phyloP scores from a whole-genome alignment of 257 asterid genomes.

The Coffea eugenioides region DNA sequence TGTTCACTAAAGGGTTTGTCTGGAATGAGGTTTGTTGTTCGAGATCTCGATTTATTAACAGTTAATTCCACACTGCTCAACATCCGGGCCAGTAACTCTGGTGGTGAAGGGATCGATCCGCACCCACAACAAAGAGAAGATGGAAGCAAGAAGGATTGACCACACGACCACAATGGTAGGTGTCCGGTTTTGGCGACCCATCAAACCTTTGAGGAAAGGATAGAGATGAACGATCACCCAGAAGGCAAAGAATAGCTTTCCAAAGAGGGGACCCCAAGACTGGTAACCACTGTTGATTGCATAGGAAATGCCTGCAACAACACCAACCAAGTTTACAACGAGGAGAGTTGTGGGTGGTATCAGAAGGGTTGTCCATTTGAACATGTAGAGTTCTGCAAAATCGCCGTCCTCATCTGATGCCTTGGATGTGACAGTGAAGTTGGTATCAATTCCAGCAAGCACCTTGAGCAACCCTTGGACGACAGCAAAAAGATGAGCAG shows the following conservation, averaged over 20 bases:
- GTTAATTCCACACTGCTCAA: slow-evolving; percentile 78
- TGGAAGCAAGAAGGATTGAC: slow-evolving; percentile 94
- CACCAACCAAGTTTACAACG: slow-evolving; percentile 81
- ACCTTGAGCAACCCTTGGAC: slow-evolving; percentile 96
- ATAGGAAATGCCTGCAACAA: slow-evolving; percentile 89
- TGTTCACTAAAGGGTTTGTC: not conserved
- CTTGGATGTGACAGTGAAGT: slow-evolving; percentile 96
- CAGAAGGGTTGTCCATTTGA: slow-evolving; percentile 93
- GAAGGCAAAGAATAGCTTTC: slow-evolving; percentile 85
- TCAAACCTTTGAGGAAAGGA: slow-evolving; percentile 94
- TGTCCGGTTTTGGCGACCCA: slow-evolving; percentile 93
- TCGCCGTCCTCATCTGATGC: slow-evolving; percentile 93
- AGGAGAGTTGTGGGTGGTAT: slow-evolving; percentile 95
- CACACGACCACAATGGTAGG: slow-evolving; percentile 93
- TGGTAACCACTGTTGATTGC: slow-evolving; percentile 96
- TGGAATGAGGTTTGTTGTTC: not conserved
- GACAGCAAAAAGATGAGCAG: slow-evolving; percentile 88
- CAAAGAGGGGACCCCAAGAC: slow-evolving; percentile 96
- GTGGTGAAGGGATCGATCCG: slow-evolving; percentile 89
- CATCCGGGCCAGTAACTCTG: slow-evolving; percentile 79
- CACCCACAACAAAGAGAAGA: slow-evolving; percentile 90
- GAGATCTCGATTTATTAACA: slow-evolving; percentile 34
- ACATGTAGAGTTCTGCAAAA: slow-evolving; percentile 86
- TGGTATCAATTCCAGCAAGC: slow-evolving; percentile 93
- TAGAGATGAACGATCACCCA: slow-evolving; percentile 98